Conservation (phyloP, 2,329 filamentous ascomycete genomes). For the Chalara sp. region DNA sequence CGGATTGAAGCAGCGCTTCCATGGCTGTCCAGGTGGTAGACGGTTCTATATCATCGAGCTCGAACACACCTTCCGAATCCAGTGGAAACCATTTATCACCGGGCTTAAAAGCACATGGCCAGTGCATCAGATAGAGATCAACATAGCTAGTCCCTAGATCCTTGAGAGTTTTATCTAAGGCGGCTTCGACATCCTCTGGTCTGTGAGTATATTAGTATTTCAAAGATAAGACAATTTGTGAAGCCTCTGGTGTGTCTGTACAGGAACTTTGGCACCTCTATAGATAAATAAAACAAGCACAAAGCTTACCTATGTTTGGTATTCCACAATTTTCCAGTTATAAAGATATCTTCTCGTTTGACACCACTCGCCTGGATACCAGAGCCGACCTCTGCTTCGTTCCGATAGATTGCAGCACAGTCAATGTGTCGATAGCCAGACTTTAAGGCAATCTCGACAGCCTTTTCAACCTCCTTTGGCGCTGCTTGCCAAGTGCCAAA, state of each 20-base stretch:
- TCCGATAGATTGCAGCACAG: constrained; percentile 13
- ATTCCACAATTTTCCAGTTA: constrained; percentile 55
- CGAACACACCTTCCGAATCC: constrained; percentile 58
- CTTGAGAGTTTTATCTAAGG: constrained; percentile 39
- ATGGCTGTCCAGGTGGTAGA: constrained; percentile 73
- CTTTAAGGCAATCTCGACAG: constrained; percentile 42
- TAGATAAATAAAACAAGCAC: too few species aligned
- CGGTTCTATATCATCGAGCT: constrained; percentile 48
- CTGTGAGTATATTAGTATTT: constrained; percentile 10
- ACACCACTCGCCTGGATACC: constrained; percentile 30
- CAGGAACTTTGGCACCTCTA: too few species aligned
- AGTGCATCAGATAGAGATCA: constrained; percentile 53
- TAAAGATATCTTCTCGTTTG: constrained; percentile 32
- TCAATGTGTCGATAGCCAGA: constrained; percentile 43
- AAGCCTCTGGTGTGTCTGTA: too few species aligned
- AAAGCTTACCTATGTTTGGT: constrained; percentile 20
- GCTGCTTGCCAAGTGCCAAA: constrained; percentile 39
- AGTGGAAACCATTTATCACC: neutral
- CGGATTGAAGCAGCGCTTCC: constrained; percentile 56
- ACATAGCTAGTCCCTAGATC: constrained; percentile 46
- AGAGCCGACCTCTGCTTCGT: constrained; percentile 34
- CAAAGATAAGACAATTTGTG: too few species aligned
- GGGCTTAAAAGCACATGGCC: constrained; percentile 39
- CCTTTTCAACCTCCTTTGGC: constrained; percentile 31
- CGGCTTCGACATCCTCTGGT: constrained; percentile 35